Base-by-base conservation (phyloP, 139 green algal species). In the Yamagishiella unicocca region DNA sequence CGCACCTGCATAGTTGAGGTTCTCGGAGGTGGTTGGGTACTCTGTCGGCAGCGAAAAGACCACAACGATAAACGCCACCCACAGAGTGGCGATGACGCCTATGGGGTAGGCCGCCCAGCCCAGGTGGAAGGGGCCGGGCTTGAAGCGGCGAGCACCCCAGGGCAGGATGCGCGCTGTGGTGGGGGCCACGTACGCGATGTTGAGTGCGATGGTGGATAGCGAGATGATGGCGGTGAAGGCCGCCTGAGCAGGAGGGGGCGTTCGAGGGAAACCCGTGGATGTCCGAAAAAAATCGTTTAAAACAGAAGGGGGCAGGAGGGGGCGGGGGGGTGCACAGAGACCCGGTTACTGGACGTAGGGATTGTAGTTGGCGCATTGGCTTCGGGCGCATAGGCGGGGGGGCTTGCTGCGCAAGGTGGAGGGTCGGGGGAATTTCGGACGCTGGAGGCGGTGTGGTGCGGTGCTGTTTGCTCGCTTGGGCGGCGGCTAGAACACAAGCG, bases 221-320 rank as follows among this genome's bases (percentile, higher is more conserved):
- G 82, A 88, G 64, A 93, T 43, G 70, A 93, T 90, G 31, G 87
- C 90, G 37, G 45, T 93, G 87, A 93, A 93, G 54, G 90, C 90
- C 10, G 45, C 72, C 75, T 92, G 61, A 0, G 29, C n/a, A 61
- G 61, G 55, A 40, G 38, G 35, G 17, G 75, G 53, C 25, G 8
- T 17, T 10, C n/a, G n/a, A n/a, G n/a, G n/a, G n/a, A n/a, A n/a
- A n/a, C n/a, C n/a, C n/a, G n/a, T n/a, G n/a, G n/a, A n/a, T n/a
- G n/a, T n/a, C n/a, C n/a, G n/a, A n/a, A n/a, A n/a, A n/a, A n/a
- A n/a, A n/a, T n/a, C n/a, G 50, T 19, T 10, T n/a, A n/a, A 2
- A 46, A 40, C 14, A 33, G 70, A 17, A 24, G 25, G 40, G 33
- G 35, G 31, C 35, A 33, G 67, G 67, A 42, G 37, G 25, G 29